Conservation (phyloP, 1,139 yeast genomes). For the Pichia terricola region DNA sequence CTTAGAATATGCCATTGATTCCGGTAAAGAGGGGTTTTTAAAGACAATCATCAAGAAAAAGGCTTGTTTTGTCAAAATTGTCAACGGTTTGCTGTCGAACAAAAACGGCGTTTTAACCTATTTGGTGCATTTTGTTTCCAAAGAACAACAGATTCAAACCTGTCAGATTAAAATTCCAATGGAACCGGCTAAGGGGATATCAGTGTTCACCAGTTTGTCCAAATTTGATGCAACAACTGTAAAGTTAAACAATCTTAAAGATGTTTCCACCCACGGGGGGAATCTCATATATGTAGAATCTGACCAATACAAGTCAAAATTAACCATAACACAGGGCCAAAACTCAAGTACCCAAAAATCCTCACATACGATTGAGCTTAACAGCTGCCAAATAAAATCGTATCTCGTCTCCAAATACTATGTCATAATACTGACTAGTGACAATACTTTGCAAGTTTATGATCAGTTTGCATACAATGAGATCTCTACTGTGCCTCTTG, state of each 20-base stretch:
- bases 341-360: too few species aligned
- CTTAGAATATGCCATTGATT: slow-evolving; percentile 37
- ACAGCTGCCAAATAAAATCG: neutral
- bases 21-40: slow-evolving; percentile 31
- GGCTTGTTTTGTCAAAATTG: slow-evolving; percentile 9
- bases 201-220: slow-evolving; percentile 11
- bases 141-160: neutral
- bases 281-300: too few species aligned
- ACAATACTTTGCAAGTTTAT: slow-evolving; percentile 31
- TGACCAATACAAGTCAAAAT: too few species aligned
- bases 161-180: slow-evolving; percentile 5
- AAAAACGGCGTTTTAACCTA: slow-evolving; percentile 2
- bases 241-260: neutral
- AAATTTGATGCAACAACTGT: slow-evolving; percentile 12
- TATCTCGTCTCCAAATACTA: slow-evolving; percentile 37
- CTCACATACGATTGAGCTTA: neutral
- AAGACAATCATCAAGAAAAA: slow-evolving; percentile 29
- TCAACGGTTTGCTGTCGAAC: neutral
- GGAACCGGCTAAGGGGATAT: slow-evolving; percentile 3
- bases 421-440: slow-evolving; percentile 35
- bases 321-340: too few species aligned
- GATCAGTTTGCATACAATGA: slow-evolving; percentile 22
- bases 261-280: neutral
- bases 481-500: too few species aligned
- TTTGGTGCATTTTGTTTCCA: slow-evolving; percentile 1